phyloP scores from a whole-genome alignment of 768 basidiomycete genomes.

The Favolaschia claudopus region DNA sequence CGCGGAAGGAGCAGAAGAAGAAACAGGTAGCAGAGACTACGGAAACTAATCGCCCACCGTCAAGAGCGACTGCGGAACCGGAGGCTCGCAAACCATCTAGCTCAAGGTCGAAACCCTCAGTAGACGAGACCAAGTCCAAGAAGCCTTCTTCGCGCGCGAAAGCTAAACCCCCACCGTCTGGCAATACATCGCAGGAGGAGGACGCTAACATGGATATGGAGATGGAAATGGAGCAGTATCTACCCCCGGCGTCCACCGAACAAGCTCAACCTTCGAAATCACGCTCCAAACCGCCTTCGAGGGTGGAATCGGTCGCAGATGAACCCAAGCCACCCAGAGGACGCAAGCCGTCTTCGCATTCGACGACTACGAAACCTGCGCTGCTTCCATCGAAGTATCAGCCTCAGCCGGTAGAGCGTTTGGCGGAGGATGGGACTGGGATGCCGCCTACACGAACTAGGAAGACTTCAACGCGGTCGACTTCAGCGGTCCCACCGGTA shows the following conservation, averaged over 20 bases:
- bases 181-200: slow-evolving; percentile 24
- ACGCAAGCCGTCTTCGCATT: slow-evolving; percentile 19
- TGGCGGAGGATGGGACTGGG: slow-evolving; percentile 13
- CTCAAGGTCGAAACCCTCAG: slow-evolving; percentile 23
- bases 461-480: slow-evolving; percentile 14
- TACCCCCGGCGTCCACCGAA: slow-evolving; percentile 21
- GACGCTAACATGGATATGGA: slow-evolving; percentile 25
- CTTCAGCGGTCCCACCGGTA: slow-evolving; percentile 1
- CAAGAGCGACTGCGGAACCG: slow-evolving; percentile 17
- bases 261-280: slow-evolving; percentile 7
- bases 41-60: slow-evolving; percentile 7
- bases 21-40: neutral
- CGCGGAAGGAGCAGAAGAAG: slow-evolving; percentile 25
- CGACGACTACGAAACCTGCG: slow-evolving; percentile 17
- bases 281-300: slow-evolving; percentile 12
- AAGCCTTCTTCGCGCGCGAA: slow-evolving; percentile 21
- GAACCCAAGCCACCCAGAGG: slow-evolving; percentile 8
- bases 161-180: slow-evolving; percentile 12
- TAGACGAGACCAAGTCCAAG: slow-evolving; percentile 11
- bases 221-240: slow-evolving; percentile 27
- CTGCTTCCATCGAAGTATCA: slow-evolving; percentile 17
- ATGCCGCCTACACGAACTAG: slow-evolving; percentile 10
- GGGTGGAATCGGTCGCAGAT: neutral
- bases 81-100: slow-evolving; percentile 19
- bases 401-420: neutral